A percentile compares a stretch with the other conserved stretches of the same genome.
Evolutionary conservation across 108 stramenopile genomes (phyloP).

Genomic region (Nitzschia inconspicua): DNA sequence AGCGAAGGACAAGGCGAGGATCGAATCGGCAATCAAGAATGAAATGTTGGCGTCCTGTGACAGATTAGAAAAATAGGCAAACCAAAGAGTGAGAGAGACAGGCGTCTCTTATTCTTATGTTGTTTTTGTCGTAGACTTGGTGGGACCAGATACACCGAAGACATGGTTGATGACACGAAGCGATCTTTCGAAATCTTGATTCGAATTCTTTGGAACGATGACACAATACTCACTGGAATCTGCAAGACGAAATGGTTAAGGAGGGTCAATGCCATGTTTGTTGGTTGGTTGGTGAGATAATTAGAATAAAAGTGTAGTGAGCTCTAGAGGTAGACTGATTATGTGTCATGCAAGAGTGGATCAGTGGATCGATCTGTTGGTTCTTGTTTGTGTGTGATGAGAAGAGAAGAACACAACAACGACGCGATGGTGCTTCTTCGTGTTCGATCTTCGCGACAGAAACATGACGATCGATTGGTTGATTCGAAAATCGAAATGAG

Average conservation of each 20-base stretch:
- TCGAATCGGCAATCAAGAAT: constrained; percentile 25
- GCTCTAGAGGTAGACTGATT: not conserved
- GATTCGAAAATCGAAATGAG: too few species aligned
- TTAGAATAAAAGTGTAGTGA: not conserved
- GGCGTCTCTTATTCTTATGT: not conserved
- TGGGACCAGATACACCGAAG: not conserved
- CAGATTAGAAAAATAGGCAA: not conserved
- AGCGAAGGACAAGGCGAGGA: constrained; percentile 7
- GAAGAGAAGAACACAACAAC: not conserved
- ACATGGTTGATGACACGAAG: not conserved
- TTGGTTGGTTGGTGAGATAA: not conserved
- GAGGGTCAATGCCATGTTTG: constrained; percentile 38
- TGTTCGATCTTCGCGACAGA: not conserved
- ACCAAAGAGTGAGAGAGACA: not conserved
- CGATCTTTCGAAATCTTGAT: not conserved
- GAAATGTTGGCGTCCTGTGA: constrained; percentile 24
- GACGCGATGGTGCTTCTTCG: not conserved
- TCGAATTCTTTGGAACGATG: not conserved
- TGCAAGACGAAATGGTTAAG: constrained; percentile 34
- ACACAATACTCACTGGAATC: constrained; percentile 24
- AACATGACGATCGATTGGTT: not conserved
- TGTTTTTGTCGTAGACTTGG: not conserved
- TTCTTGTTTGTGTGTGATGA: not conserved
- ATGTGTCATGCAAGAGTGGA: not conserved
- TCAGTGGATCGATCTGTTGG: not conserved